phyloP scores from a whole-genome alignment of 805 yeast genomes.

The Blastobotrys attinorum region DNA sequence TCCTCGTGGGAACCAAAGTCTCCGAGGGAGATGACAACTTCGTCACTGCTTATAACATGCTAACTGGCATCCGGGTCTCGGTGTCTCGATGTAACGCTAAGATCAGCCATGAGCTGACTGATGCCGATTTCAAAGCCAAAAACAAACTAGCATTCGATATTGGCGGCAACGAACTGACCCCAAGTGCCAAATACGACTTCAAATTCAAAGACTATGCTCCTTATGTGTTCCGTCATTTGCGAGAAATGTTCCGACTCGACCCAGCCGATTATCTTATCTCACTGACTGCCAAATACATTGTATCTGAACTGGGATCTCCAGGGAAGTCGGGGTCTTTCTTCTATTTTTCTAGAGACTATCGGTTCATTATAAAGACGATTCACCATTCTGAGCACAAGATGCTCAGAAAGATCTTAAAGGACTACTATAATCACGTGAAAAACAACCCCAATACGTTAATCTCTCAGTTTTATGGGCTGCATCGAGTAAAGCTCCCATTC shows the following conservation, averaged over 20 bases:
- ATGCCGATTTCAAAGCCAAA: constrained; percentile 59
- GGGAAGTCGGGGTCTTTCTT: constrained; percentile 97
- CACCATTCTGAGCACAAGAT: constrained; percentile 90
- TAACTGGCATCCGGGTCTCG: constrained; percentile 92
- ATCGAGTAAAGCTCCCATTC: constrained; percentile 83
- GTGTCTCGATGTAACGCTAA: constrained; percentile 85
- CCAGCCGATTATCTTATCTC: constrained; percentile 94
- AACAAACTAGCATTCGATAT: constrained; percentile 82
- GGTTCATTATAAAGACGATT: constrained; percentile 91
- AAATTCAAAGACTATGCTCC: constrained; percentile 96
- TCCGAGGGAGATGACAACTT: constrained; percentile 91
- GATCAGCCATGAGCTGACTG: constrained; percentile 61
- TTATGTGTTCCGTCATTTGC: constrained; percentile 79
- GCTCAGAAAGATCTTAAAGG: constrained; percentile 60
- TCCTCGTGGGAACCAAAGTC: constrained; percentile 70
- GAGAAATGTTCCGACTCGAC: constrained; percentile 76
- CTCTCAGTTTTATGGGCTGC: constrained; percentile 95
- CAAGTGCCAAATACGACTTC: constrained; percentile 90
- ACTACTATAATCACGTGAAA: constrained; percentile 74
- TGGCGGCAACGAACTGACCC: constrained; percentile 76
- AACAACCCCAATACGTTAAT: constrained; percentile 80
- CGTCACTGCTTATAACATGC: constrained; percentile 92
- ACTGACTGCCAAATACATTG: constrained; percentile 83
- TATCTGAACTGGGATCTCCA: constrained; percentile 88
- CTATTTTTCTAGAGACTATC: constrained; percentile 87